phyloP scores from a whole-genome alignment of 139 green algal genomes.

The Diplosphaera chodatii region DNA sequence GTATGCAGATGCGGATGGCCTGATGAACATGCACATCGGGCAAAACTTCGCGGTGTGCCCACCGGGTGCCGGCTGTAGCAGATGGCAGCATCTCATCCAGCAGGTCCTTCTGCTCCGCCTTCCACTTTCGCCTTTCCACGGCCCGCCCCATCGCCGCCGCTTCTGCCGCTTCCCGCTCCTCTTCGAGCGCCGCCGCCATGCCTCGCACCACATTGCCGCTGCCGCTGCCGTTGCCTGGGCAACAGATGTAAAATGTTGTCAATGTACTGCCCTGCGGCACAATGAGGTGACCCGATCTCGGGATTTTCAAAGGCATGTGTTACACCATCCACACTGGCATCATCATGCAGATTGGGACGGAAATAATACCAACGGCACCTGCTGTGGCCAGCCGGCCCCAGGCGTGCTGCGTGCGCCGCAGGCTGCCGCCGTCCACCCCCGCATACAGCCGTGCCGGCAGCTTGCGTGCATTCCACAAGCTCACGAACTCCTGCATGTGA shows the following conservation, averaged over 20 bases:
- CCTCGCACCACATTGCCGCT: conserved; percentile 12
- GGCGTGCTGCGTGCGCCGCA: conserved; percentile 38
- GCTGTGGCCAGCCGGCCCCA: conserved; percentile 31
- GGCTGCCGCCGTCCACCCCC: conserved; percentile 18
- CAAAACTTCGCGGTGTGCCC: too few species aligned
- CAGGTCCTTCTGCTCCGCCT: conserved; percentile 34
- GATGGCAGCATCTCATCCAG: conserved; percentile 55
- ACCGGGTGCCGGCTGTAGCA: conserved; percentile 27
- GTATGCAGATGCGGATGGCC: too few species aligned
- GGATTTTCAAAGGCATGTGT: too few species aligned
- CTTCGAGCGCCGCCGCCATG: conserved; percentile 36
- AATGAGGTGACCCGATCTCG: too few species aligned
- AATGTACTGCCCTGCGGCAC: too few species aligned
- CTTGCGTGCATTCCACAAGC: conserved; percentile 41
- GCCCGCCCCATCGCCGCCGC: conserved; percentile 1
- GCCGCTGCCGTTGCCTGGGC: not conserved
- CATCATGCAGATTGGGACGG: too few species aligned
- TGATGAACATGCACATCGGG: too few species aligned
- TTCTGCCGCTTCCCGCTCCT: conserved; percentile 21
- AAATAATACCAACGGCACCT: too few species aligned
- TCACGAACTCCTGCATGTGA: conserved; percentile 45
- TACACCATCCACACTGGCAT: too few species aligned
- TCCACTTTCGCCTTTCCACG: conserved; percentile 18
- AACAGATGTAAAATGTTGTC: too few species aligned
- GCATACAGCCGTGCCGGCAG: conserved; percentile 39